phyloP scores from a whole-genome alignment of 768 basidiomycete species.

The Tulasnella calospora region DNA sequence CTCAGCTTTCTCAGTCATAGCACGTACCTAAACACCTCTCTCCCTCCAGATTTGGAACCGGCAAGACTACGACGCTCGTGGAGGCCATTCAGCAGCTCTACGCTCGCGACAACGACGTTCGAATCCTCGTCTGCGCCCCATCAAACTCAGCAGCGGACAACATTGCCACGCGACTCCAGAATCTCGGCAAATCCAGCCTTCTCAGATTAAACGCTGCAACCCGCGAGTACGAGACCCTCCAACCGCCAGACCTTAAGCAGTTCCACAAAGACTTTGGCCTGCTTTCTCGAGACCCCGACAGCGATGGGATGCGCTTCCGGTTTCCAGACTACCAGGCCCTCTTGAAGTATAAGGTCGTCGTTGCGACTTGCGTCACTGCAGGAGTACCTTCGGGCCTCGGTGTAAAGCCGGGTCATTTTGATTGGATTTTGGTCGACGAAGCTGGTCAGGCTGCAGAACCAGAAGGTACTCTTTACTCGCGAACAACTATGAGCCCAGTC shows the following conservation, averaged over 20 bases:
- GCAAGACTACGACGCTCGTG: slow-evolving; percentile 24
- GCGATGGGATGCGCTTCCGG: not conserved
- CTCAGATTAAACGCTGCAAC: not conserved
- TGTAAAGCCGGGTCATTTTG: slow-evolving; percentile 50
- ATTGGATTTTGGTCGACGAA: slow-evolving; percentile 59
- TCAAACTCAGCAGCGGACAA: slow-evolving; percentile 26
- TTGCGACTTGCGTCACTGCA: slow-evolving; percentile 55
- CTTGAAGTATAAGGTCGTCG: slow-evolving; percentile 46
- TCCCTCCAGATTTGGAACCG: slow-evolving; percentile 18
- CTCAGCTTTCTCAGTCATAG: not conserved
- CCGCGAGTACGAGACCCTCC: not conserved
- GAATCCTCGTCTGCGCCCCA: slow-evolving; percentile 25
- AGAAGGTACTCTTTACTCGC: slow-evolving; percentile 32
- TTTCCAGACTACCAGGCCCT: not conserved
- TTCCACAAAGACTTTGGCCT: not conserved
- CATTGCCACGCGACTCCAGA: slow-evolving; percentile 6
- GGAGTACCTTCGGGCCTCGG: slow-evolving; percentile 48
- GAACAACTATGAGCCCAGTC: no score
- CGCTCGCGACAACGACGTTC: not conserved
- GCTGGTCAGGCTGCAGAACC: slow-evolving; percentile 62
- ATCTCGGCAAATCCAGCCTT: not conserved
- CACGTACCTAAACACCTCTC: not conserved
- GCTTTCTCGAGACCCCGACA: not conserved
- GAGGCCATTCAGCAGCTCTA: slow-evolving; percentile 26
- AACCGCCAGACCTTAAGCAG: not conserved